phyloP scores from a whole-genome alignment of 1,139 yeast genomes.

The Geotrichum reessii region DNA sequence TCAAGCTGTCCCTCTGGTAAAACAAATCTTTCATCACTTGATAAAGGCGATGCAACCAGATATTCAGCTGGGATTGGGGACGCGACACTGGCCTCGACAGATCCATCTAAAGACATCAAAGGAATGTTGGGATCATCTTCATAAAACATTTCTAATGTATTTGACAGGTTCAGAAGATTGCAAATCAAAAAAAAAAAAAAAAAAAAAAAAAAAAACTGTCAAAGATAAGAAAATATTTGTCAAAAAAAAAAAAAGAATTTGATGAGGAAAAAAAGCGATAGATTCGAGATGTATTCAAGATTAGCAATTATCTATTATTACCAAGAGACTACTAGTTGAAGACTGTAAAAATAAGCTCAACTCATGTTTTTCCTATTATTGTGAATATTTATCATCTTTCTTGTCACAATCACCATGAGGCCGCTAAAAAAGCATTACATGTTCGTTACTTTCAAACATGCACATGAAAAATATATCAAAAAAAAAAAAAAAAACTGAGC shows the following conservation, averaged over 20 bases:
- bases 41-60: background rate
- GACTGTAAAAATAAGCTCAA: background rate
- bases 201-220: background rate
- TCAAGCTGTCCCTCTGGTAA: background rate
- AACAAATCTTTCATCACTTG: background rate
- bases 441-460: background rate
- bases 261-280: background rate
- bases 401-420: background rate
- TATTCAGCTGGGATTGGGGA: slow-evolving; percentile 3
- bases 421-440: background rate
- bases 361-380: no score
- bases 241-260: background rate
- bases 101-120: slow-evolving; percentile 7
- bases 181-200: background rate
- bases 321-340: background rate
- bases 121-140: background rate
- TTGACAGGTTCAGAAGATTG: background rate
- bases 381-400: no score
- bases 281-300: background rate
- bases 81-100: slow-evolving; percentile 4
- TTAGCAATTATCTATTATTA: background rate
- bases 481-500: background rate
- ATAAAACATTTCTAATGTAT: background rate
- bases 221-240: background rate
- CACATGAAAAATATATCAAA: no score